phyloP scores from a whole-genome alignment of 768 basidiomycete genomes.

The Cystobasidium onofrii region DNA sequence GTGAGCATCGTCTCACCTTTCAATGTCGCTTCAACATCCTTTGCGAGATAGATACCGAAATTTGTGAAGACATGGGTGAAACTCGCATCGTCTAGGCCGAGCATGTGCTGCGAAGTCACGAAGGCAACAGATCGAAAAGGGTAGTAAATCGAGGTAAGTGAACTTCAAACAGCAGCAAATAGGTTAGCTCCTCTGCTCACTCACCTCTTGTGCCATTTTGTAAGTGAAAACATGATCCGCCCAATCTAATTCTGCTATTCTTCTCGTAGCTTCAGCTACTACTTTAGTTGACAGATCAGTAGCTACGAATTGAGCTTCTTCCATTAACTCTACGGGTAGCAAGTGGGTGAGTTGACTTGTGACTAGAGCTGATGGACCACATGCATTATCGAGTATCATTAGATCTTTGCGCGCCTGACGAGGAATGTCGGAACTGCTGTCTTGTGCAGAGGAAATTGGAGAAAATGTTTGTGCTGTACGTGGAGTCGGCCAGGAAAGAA shows the following conservation, averaged over 20 bases:
- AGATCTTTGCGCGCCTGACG: neutral
- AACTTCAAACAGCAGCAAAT: neutral
- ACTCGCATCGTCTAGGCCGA: neutral
- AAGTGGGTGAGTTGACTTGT: neutral
- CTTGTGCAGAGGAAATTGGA: neutral
- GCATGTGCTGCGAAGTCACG: no score
- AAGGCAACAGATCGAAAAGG: no score
- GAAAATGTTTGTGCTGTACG: neutral
- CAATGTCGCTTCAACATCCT: conserved; percentile 4
- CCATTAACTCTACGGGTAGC: neutral
- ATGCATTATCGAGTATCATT: conserved; percentile 26
- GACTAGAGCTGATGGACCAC: conserved; percentile 1
- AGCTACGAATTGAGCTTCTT: conserved; percentile 17
- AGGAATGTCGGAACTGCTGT: neutral
- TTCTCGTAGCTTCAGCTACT: neutral
- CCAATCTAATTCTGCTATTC: neutral
- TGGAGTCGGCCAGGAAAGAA: neutral
- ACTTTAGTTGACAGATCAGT: conserved; percentile 2
- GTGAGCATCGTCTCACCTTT: neutral
- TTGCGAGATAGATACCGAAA: conserved; percentile 16
- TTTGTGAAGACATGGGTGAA: conserved; percentile 16
- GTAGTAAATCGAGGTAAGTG: no score
- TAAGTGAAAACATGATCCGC: conserved; percentile 20
- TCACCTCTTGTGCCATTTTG: conserved; percentile 23
- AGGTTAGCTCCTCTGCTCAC: neutral